Percentiles rank a stretch among this genome's conserved stretches.
Evolutionary conservation across 345 rosid species (phyloP).

Genomic region (Bruguiera parviflora): DNA sequence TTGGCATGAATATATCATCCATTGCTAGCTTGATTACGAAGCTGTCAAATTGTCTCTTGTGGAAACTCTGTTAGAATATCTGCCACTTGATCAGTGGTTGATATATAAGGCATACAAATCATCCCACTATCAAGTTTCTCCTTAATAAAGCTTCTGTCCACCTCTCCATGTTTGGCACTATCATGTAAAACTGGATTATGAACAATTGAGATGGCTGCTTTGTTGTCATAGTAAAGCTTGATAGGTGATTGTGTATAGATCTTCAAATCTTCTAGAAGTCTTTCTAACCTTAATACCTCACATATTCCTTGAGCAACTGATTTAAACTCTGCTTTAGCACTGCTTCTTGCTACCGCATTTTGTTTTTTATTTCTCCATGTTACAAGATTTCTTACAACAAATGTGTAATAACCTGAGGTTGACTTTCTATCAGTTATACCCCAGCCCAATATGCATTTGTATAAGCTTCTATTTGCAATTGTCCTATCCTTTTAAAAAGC

Average conservation of each 20-base stretch:
- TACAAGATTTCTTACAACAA: background rate
- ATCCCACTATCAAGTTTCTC: background rate
- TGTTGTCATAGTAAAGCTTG: background rate
- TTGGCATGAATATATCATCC: background rate
- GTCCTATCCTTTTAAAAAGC: too few species aligned
- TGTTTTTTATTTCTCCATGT: slow-evolving; percentile 1
- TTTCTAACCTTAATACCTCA: background rate
- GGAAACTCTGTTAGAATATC: background rate
- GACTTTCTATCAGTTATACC: background rate
- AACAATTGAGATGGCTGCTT: background rate
- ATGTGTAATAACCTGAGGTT: background rate
- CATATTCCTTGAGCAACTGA: background rate
- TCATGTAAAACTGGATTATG: background rate
- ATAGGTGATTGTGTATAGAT: background rate
- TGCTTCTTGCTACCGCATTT: background rate
- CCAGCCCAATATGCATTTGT: background rate
- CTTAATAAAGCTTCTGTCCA: background rate
- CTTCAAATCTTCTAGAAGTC: background rate
- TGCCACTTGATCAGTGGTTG: background rate
- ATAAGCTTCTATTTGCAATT: background rate
- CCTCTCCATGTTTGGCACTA: background rate
- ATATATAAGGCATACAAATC: slow-evolving; percentile 4
- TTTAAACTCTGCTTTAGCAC: background rate
- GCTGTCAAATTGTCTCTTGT: background rate
- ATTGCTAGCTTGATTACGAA: background rate